Base-by-base conservation (phyloP, 179 eudicot genomes). In the Patellifolia procumbens region DNA sequence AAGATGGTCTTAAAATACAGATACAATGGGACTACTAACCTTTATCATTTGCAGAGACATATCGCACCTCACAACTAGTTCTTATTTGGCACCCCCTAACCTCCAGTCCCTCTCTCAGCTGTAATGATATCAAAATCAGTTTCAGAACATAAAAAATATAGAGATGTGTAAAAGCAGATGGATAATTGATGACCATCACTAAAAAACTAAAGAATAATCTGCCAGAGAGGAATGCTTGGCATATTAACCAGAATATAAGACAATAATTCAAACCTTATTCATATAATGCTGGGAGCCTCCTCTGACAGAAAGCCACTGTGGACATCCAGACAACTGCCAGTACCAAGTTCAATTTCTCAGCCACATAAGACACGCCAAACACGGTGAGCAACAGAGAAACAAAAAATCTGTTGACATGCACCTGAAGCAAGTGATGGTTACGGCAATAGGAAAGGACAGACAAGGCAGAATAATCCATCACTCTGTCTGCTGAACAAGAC, bases 401-500 rank as follows among this genome's bases (percentile, higher is more conserved):
- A 5, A 17, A 22, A 13, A 5, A 17, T 20, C 31, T 61, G 3
- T 42, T 59, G 58, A 63, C 60, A 68, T 52, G 62, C 45, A 94
- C 98, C 97, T 94, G 98, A 72, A 94, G 87, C 45, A 92, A 82
- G 82, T 92, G 92, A 79, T 94, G 98, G 78, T 94, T 94, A 71
- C 92, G 97, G 77, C 94, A 92, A 76, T 92, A 94, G 26, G 97
- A 92, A 73, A 94, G 94, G 69, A 92, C 79, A 19, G 92, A 87
- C 61, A 81, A 89, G 1, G 97, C 97, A 26, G 96, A 89, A 68
- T 88, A 92, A 81, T 76, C 80, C 94, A 88, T 85, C 66, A 92
- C 94, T 75, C 84, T 87, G 70, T 90, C 88, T 15, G 98, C 82
- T 42, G 98, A 85, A 85, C 96, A 94, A 39, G 96, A 92, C 97